phyloP scores from a whole-genome alignment of 345 rosid species.

The Euclidium syriacum region DNA sequence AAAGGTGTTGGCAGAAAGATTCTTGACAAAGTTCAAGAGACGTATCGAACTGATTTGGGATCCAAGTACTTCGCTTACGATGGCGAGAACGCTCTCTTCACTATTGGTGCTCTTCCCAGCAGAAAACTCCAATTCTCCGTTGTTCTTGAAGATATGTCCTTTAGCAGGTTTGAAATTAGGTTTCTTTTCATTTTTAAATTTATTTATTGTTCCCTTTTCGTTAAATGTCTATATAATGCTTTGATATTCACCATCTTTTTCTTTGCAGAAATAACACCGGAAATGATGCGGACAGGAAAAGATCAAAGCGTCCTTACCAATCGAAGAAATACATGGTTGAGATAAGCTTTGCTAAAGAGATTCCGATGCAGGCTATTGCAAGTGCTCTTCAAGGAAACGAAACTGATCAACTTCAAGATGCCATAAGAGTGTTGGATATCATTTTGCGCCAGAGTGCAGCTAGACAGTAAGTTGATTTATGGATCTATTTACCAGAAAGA shows the following conservation, averaged over 20 bases:
- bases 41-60: constrained; percentile 44
- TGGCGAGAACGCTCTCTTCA: constrained; percentile 70
- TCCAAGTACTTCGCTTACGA: constrained; percentile 75
- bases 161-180: constrained; percentile 37
- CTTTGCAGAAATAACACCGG: constrained; percentile 39
- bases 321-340: constrained; percentile 54
- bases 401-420: constrained; percentile 54
- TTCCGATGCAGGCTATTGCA: constrained; percentile 65
- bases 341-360: constrained; percentile 60
- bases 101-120: constrained; percentile 59
- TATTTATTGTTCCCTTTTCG: background rate
- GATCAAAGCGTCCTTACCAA: constrained; percentile 44
- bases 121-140: constrained; percentile 59
- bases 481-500: too few relatives aligned
- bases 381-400: constrained; percentile 66
- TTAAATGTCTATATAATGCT: background rate
- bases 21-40: constrained; percentile 56
- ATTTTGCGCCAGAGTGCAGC: constrained; percentile 77
- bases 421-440: constrained; percentile 63
- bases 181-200: background rate
- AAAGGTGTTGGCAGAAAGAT: constrained; percentile 67
- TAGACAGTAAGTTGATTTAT: constrained; percentile 57
- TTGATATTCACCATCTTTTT: background rate
- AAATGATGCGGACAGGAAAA: constrained; percentile 48
- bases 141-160: constrained; percentile 52